Evolutionary conservation across 345 rosid species (phyloP).

Genomic region (Adansonia digitata): DNA sequence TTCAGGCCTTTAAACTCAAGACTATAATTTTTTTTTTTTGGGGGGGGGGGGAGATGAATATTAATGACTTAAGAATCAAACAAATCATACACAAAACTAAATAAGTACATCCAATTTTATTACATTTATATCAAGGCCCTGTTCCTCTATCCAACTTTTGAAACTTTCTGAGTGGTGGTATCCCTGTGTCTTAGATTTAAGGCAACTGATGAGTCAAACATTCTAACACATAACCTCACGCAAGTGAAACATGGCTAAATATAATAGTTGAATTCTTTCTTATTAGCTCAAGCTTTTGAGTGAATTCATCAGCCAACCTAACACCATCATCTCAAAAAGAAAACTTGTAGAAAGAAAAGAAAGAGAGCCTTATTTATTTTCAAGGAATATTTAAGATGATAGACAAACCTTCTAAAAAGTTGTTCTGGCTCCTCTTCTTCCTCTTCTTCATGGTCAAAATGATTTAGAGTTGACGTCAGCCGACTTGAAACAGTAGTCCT

Average conservation of each 20-base stretch:
- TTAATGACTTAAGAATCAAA: background rate
- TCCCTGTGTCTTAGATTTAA: background rate
- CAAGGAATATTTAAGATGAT: background rate
- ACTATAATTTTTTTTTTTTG: no score
- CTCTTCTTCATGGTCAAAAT: conserved; percentile 42
- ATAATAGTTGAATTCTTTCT: background rate
- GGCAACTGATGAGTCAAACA: background rate
- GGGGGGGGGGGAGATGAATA: no score
- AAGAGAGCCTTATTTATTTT: background rate
- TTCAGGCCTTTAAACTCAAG: background rate
- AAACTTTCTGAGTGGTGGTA: background rate
- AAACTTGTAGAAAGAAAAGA: background rate
- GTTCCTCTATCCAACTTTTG: background rate
- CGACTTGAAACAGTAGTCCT: conserved; percentile 35
- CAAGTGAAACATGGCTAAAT: background rate
- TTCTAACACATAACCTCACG: background rate
- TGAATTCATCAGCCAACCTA: background rate
- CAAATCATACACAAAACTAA: background rate
- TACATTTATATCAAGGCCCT: background rate
- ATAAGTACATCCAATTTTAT: background rate
- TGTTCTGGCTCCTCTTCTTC: conserved; percentile 84
- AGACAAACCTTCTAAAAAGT: conserved; percentile 72
- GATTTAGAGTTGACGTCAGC: conserved; percentile 32
- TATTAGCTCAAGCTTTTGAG: background rate
- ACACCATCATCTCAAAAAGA: background rate